phyloP scores from a whole-genome alignment of 192 early-diverging fungal genomes.

The Entomortierella beljakovae region DNA sequence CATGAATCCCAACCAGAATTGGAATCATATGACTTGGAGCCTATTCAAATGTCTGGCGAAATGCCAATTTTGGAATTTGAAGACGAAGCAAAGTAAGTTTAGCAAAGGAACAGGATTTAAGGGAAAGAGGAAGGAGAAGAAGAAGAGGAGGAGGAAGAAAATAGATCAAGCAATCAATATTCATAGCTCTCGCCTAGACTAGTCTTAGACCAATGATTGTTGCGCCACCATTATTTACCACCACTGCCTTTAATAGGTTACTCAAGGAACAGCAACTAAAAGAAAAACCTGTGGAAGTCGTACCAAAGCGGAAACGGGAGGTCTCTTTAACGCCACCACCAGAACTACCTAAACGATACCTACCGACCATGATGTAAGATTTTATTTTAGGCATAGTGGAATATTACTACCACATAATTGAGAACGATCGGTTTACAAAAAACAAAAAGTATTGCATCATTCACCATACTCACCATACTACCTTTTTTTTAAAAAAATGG shows the following conservation, averaged over 20 bases:
- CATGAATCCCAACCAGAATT: constrained; percentile 5
- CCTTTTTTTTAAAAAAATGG: no score
- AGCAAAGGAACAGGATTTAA: background rate
- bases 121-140: background rate
- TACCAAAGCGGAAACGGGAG: constrained; percentile 48
- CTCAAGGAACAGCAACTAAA: constrained; percentile 18
- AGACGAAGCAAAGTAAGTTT: constrained; percentile 17
- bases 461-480: no score
- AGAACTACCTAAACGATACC: constrained; percentile 7
- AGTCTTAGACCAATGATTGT: no score
- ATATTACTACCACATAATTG: background rate
- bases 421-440: background rate
- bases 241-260: background rate
- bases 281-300: background rate
- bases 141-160: background rate
- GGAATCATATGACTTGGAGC: constrained; percentile 9
- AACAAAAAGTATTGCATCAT: background rate
- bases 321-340: constrained; percentile 65
- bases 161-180: no score
- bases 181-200: no score
- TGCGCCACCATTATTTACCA: background rate
- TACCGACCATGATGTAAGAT: background rate
- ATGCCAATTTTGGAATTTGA: constrained; percentile 30
- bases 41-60: background rate
- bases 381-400: background rate